These are phyloP conservation scores for Cajanus cajan DNA, from an alignment of 306 rosid genomes.

Conservation along the genomic window DNA sequence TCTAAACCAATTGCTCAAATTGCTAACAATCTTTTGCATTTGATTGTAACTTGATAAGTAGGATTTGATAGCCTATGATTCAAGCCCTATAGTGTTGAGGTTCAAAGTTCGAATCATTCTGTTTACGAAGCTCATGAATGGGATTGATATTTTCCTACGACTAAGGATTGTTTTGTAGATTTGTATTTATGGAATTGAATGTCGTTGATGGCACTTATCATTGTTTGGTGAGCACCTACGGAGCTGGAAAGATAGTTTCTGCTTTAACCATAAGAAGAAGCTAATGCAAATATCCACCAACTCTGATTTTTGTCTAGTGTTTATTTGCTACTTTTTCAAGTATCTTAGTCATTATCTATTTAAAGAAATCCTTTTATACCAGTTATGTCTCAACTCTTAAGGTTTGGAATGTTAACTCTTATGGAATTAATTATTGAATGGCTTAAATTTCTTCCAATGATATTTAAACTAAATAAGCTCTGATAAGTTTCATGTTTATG, in stretches of 20 bases:
- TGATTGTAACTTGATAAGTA: background rate
- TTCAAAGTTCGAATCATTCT: background rate
- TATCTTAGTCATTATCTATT: background rate
- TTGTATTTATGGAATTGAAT: slow-evolving; percentile 2
- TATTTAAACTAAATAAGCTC: background rate
- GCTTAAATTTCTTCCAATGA: background rate
- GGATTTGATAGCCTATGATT: background rate
- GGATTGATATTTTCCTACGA: background rate
- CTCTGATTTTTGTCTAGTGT: background rate
- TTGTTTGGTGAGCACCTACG: background rate
- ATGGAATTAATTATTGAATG: background rate
- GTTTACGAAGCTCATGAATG: background rate
- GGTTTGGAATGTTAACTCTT: background rate
- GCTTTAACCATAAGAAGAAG: slow-evolving; percentile 9
- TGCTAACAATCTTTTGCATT: background rate
- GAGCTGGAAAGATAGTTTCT: background rate
- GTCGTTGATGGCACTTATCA: background rate
- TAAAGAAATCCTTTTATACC: background rate
- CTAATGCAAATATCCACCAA: background rate
- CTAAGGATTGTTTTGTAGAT: background rate
- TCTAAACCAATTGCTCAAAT: background rate
- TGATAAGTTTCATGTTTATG: slow-evolving; percentile 12
- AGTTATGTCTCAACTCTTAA: background rate
- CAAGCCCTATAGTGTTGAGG: background rate
- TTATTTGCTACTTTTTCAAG: background rate